Conservation (phyloP, 495 filamentous ascomycete genomes). For the Halenospora varia region DNA sequence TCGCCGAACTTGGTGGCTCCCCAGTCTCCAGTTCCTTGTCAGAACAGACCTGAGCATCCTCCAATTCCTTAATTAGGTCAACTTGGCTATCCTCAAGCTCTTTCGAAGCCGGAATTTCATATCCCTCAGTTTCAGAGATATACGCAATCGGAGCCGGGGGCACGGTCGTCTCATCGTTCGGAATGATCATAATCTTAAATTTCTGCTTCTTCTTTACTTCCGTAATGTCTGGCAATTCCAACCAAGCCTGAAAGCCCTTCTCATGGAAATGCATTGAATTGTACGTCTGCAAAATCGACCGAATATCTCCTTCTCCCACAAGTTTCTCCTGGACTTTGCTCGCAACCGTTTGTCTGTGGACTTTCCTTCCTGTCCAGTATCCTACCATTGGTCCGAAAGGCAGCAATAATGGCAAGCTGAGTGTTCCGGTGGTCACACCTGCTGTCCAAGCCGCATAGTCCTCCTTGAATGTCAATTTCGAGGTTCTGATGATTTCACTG, state of each 20-base stretch:
- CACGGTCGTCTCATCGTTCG: too few relatives aligned
- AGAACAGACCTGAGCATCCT: too few relatives aligned
- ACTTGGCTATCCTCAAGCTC: too few relatives aligned
- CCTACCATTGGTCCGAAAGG: conserved; percentile 16
- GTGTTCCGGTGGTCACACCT: conserved; percentile 16
- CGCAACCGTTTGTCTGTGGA: conserved; percentile 15
- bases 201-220: neutral
- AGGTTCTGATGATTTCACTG: conserved; percentile 9
- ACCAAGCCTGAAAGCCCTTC: conserved; percentile 20
- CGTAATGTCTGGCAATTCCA: conserved; percentile 9
- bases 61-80: too few relatives aligned
- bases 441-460: conserved; percentile 20
- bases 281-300: conserved; percentile 12
- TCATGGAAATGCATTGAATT: conserved; percentile 12
- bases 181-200: too few relatives aligned
- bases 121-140: too few relatives aligned
- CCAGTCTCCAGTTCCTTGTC: too few relatives aligned
- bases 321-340: conserved; percentile 19
- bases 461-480: conserved; percentile 14
- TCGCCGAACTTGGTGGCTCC: too few relatives aligned
- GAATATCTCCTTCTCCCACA: conserved; percentile 13
- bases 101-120: too few relatives aligned
- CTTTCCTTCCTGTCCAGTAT: conserved; percentile 13
- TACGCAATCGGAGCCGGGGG: too few relatives aligned
- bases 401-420: conserved; percentile 7